Conservation (phyloP, 2,329 filamentous ascomycete species). For the Colletotrichum aenigma region DNA sequence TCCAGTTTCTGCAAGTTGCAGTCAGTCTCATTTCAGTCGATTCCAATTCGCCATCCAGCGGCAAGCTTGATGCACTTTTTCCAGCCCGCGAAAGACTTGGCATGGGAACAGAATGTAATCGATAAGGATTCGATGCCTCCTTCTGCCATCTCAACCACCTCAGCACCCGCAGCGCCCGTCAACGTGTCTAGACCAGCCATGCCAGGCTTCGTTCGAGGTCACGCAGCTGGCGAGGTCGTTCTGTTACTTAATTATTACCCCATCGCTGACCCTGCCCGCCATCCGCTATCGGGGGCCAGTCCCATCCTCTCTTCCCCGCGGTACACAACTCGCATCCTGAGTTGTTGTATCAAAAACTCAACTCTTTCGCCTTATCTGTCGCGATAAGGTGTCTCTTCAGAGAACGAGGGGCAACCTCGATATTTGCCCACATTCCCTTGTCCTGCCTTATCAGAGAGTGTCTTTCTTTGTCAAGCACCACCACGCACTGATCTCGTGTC, state of each 20-base stretch:
- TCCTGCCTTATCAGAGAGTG: slow-evolving; percentile 6
- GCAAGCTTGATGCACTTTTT: neutral
- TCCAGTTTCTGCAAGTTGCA: neutral
- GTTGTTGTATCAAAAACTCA: neutral
- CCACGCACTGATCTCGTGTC: slow-evolving; percentile 5
- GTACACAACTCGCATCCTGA: neutral
- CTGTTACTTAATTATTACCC: slow-evolving; percentile 25
- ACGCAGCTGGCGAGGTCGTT: slow-evolving; percentile 3
- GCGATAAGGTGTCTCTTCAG: neutral
- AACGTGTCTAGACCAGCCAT: slow-evolving; percentile 4
- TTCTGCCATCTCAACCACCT: neutral
- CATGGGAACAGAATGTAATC: neutral
- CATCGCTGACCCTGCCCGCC: slow-evolving; percentile 14
- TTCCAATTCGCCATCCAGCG: neutral
- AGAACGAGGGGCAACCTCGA: neutral
- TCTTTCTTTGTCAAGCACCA: neutral
- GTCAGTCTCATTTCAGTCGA: neutral
- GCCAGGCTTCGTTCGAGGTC: slow-evolving; percentile 6
- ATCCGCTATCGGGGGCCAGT: slow-evolving; percentile 16
- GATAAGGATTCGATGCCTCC: neutral
- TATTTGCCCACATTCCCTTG: slow-evolving; percentile 9
- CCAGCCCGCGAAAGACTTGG: neutral
- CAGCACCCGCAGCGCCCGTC: neutral
- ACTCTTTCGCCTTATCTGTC: neutral
- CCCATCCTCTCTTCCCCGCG: slow-evolving; percentile 27